Evolutionary conservation across 768 basidiomycete genomes (phyloP), one percentile per base, ranked within the genome.

Genomic region (Hericium rajendrae): DNA sequence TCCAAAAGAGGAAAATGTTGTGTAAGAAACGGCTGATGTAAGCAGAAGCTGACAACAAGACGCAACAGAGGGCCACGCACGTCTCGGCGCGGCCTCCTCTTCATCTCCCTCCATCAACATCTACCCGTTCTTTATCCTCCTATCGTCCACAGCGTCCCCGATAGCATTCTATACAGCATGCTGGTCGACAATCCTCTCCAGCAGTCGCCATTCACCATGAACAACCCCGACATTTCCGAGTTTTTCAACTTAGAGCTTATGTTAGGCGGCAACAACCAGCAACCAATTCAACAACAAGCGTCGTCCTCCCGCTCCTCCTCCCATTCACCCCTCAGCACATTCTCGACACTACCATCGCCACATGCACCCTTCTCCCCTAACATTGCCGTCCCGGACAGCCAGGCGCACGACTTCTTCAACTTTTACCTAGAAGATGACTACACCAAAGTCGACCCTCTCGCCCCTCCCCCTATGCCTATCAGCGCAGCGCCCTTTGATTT

Each of bases 401-500:
- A 55, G 22, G 39, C 62, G 3, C 61, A 59, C 10, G 54, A 63
- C 2, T 65, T 64, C 54, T 68, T 68, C 57, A 60, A 65, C 55
- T 64, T 70, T 54, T 61, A 64, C 48, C 59, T 65, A 43, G 64
- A 70, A 28, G 69, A 70, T 38, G 70, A 70, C 37, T 59, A 64
- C 55, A 6, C 53, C 32, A 72, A 67, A 60, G 37, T 62, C 57
- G 67, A 68, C 51, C 48, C 62, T 3, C 62, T 64, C 39, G 54
- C 58, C 49, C 41, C 67, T 10, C 63, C 66, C 39, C 63, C 69
- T 48, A 54, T 66, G 49, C 50, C 68, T 40, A 53, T 24, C 18
- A 37, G 49, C 28, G 43, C 60, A 41, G 61, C 68, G 20, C 67
- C 70, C 37, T 69, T 64, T 66, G 72, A 76, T 67, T 77, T 80